A percentile compares a stretch with the other conserved stretches of the same genome.
phyloP scores from a whole-genome alignment of 768 basidiomycete species.

The Pleurotus ostreatus region DNA sequence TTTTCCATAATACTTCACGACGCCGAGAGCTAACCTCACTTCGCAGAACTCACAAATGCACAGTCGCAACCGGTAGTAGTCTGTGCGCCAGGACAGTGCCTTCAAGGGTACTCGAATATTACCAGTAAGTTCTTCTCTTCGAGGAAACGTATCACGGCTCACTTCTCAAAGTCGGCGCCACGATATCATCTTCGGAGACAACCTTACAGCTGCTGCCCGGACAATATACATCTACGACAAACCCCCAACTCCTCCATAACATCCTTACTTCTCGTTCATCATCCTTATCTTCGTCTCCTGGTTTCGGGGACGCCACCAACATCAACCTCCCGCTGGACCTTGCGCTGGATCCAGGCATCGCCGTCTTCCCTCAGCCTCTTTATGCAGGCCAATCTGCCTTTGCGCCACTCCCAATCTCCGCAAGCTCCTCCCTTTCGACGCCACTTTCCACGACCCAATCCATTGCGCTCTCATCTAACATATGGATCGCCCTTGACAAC shows the following conservation, averaged over 20 bases:
- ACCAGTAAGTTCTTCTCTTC: slow-evolving; percentile 30
- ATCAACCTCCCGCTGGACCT: no score
- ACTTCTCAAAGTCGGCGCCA: slow-evolving; percentile 46
- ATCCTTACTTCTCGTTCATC: slow-evolving; percentile 52
- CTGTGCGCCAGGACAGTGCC: slow-evolving; percentile 70
- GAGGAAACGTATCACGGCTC: neutral
- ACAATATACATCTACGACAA: slow-evolving; percentile 54
- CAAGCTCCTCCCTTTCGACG: slow-evolving; percentile 35
- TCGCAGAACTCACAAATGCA: slow-evolving; percentile 11
- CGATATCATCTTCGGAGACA: slow-evolving; percentile 47
- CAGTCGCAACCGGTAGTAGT: slow-evolving; percentile 37
- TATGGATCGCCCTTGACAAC: slow-evolving; percentile 52
- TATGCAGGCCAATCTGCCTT: slow-evolving; percentile 54
- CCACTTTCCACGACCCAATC: slow-evolving; percentile 41
- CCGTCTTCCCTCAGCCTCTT: slow-evolving; percentile 44
- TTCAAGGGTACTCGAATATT: slow-evolving; percentile 61
- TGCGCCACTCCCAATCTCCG: slow-evolving; percentile 38
- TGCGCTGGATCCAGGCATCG: slow-evolving; percentile 35
- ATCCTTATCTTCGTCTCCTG: slow-evolving; percentile 43
- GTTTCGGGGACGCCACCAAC: slow-evolving; percentile 47
- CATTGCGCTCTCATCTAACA: slow-evolving; percentile 48
- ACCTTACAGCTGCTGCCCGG: slow-evolving; percentile 55
- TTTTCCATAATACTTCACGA: neutral
- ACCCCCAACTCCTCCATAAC: slow-evolving; percentile 54
- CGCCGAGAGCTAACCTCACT: neutral